Percentiles rank a stretch among this genome's conserved stretches.
phyloP scores from a whole-genome alignment of 192 early-diverging fungal species.

The Mortierella hygrophila region DNA sequence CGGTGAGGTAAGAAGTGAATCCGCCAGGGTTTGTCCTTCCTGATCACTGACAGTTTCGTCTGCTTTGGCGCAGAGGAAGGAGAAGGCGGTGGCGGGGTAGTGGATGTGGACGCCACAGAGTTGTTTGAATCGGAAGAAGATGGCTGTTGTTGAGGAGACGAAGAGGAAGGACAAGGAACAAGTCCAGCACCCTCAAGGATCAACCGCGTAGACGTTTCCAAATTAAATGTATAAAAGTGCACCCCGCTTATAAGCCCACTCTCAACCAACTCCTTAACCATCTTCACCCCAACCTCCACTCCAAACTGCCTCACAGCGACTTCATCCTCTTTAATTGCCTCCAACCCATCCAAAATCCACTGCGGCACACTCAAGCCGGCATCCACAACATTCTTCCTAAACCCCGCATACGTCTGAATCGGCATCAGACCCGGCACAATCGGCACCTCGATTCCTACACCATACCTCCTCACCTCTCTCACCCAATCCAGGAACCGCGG shows the following conservation, averaged over 20 bases:
- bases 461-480: slow-evolving; percentile 62
- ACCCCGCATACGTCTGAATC: slow-evolving; percentile 90
- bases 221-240: slow-evolving; percentile 94
- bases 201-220: slow-evolving; percentile 84
- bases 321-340: slow-evolving; percentile 92
- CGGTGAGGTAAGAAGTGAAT: slow-evolving; percentile 73
- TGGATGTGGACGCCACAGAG: neutral
- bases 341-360: slow-evolving; percentile 77
- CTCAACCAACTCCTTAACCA: slow-evolving; percentile 69
- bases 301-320: slow-evolving; percentile 93
- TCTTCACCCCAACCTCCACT: slow-evolving; percentile 78
- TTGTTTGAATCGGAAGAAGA: neutral
- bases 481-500: slow-evolving; percentile 85
- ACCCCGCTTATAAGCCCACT: slow-evolving; percentile 70
- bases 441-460: slow-evolving; percentile 77
- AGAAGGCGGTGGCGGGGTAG: neutral
- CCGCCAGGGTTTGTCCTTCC: slow-evolving; percentile 47
- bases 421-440: slow-evolving; percentile 94
- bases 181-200: slow-evolving; percentile 80
- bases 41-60: neutral
- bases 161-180: slow-evolving; percentile 77
- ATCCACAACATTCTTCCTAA: slow-evolving; percentile 80
- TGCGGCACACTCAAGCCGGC: slow-evolving; percentile 77
- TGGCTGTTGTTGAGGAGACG: slow-evolving; percentile 8
- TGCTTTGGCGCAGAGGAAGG: neutral